Base-by-base conservation (phyloP, 176 grass and related monocot species). In the Oryza brachyantha region DNA sequence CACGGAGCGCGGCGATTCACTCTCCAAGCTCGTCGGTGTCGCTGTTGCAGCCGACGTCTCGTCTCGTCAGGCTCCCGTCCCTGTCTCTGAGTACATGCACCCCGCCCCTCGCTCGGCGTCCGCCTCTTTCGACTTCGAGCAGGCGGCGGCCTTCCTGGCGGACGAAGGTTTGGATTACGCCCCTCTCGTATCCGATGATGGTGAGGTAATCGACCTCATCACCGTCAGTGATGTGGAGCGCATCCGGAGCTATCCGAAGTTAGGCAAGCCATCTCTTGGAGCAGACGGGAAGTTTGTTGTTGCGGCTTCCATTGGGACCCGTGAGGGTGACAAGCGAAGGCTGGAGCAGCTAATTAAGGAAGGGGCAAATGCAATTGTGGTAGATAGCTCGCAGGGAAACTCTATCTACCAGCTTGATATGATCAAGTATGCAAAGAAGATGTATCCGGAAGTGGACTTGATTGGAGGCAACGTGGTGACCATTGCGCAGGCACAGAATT, bases 301-400 rank as follows among this genome's bases (percentile, higher is more conserved):
- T 1, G 92, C 87, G 0, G 92, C 90, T 10, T 70, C 96, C 2
- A 95, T 99, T 63, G 96, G 96, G 54, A 95, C 96, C 7, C 86
- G 96, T 13, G 96, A 89, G 43, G 85, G 87, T 8, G 96, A 94
- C 64, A 98, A 94, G 80, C 69, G 37, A 43, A 92, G 95, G 83
- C 73, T 98, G 24, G 88, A 94, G 48, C 81, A 67, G 68, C 79
- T 98, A 5, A 78, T 98, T 25, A 90, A 98, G 76, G 95, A 81
- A 2, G 90, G 89, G 61, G 80, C 84, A 39, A 98, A 98, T 29
- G 89, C 89, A 5, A 74, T 98, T 0, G 92, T 93, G 8, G 85
- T 98, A 37, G 95, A 98, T 89, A 98, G 95, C 35, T 98, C 95
- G 1, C 95, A 98, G 68, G 95, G 92, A 37, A 94, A 98, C 79